Evolutionary conservation across 23 red algal genomes (phyloP).

Genomic region (Agarophyton chilense): DNA sequence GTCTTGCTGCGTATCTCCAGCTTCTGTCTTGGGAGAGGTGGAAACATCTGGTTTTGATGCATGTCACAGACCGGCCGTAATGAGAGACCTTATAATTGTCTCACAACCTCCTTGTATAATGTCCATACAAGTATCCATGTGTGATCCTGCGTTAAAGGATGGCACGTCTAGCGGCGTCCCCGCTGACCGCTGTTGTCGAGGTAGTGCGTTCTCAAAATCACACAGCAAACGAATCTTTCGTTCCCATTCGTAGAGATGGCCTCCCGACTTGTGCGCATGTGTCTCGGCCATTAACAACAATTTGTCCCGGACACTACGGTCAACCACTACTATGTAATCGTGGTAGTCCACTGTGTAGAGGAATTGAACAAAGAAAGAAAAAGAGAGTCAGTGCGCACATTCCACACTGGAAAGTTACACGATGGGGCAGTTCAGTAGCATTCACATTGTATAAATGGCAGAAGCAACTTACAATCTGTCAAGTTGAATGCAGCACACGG

Average conservation of each 20-base stretch:
- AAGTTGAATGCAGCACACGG: conserved; percentile 50
- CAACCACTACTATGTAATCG: conserved; percentile 56
- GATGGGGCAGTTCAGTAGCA: too few relatives aligned
- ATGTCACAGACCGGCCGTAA: conserved; percentile 33
- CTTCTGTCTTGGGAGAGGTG: too few relatives aligned
- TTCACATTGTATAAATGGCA: too few relatives aligned
- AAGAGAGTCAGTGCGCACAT: not conserved
- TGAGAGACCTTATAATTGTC: conserved; percentile 23
- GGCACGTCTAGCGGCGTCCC: conserved; percentile 30
- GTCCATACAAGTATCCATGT: conserved; percentile 12
- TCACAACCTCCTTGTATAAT: conserved; percentile 41
- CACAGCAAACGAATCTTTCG: conserved; percentile 64
- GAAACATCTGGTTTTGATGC: not conserved
- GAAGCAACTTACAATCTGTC: conserved; percentile 56
- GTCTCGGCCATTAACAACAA: conserved; percentile 24
- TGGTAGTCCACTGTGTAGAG: conserved; percentile 38
- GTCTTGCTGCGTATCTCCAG: too few relatives aligned
- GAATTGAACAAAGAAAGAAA: not conserved
- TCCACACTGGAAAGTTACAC: not conserved
- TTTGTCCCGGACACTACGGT: conserved; percentile 39
- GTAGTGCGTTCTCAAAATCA: conserved; percentile 38
- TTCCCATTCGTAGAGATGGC: conserved; percentile 66
- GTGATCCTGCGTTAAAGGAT: not conserved
- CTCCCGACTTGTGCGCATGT: conserved; percentile 48
- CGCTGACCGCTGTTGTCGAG: not conserved